phyloP scores from a whole-genome alignment of 225 moss, liverwort and hornwort species.

The Pleurozium schreberi region DNA sequence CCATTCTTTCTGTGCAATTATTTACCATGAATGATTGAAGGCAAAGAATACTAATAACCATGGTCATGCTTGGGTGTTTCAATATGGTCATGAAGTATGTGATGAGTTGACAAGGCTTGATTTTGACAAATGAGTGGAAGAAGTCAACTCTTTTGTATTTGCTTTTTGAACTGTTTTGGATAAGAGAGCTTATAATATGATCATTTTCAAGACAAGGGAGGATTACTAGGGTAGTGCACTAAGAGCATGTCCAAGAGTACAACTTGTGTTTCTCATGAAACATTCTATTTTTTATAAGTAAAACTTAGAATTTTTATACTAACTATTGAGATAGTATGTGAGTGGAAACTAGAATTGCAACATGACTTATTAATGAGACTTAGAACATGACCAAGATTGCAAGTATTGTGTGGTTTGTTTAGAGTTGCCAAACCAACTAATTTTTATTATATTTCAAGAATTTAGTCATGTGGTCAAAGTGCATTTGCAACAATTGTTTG shows the following conservation, averaged over 20 bases:
- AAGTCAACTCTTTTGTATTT: not conserved
- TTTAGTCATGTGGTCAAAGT: too few relatives aligned
- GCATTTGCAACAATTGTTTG: not conserved
- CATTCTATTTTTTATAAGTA: not conserved
- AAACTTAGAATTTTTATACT: not conserved
- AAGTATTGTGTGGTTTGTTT: not conserved
- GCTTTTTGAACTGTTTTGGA: not conserved
- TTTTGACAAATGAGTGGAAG: not conserved
- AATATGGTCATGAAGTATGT: not conserved
- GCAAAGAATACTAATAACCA: too few relatives aligned
- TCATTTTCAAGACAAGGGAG: not conserved
- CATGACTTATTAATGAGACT: not conserved
- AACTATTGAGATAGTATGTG: accelerated
- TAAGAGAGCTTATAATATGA: accelerated
- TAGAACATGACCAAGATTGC: accelerated
- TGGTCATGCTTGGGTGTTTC: not conserved
- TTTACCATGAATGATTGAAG: not conserved
- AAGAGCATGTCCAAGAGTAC: not conserved
- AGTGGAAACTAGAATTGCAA: not conserved
- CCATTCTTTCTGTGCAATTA: accelerated
- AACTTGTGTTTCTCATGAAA: not conserved
- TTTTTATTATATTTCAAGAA: too few relatives aligned
- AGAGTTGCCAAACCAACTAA: not conserved
- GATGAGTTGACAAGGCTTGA: not conserved
- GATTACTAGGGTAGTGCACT: accelerated